These are phyloP conservation scores for Citropsis articulata DNA, from an alignment of 345 rosid species.

Conservation along the genomic window DNA sequence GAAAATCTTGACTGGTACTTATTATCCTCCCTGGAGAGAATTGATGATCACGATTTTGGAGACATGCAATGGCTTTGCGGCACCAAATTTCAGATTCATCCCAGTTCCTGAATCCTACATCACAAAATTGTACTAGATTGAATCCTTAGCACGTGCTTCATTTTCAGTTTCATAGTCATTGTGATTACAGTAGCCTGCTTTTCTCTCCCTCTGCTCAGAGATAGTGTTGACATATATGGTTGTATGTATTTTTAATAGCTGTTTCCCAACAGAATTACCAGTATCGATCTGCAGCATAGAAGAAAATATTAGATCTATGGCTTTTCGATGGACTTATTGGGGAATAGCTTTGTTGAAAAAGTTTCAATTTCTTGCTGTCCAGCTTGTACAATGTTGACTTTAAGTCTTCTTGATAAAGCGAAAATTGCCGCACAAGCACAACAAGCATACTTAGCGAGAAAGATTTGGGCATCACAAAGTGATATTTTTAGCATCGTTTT, in stretches of 20 bases:
- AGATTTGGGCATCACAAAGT: conserved; percentile 4
- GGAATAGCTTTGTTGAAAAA: conserved; percentile 1
- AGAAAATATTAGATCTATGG: neutral
- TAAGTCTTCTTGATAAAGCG: neutral
- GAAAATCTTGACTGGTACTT: conserved; percentile 51
- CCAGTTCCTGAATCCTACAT: neutral
- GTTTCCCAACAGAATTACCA: neutral
- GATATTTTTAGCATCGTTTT: neutral
- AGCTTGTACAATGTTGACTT: neutral
- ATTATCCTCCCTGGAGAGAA: neutral
- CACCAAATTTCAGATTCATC: neutral
- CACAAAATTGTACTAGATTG: neutral
- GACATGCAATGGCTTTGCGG: neutral
- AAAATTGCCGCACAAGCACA: neutral
- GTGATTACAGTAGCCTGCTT: neutral
- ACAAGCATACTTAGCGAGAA: neutral
- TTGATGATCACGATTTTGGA: neutral
- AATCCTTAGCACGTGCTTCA: neutral
- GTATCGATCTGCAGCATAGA: neutral
- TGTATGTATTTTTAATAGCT: neutral
- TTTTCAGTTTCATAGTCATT: neutral
- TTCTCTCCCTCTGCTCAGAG: no score
- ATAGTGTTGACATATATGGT: neutral
- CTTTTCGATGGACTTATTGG: neutral
- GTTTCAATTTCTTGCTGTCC: neutral